Percentiles rank a stretch among this genome's conserved stretches.
phyloP scores from a whole-genome alignment of 2,329 filamentous ascomycete genomes.

The Stagonosporopsis chrysanthemi region DNA sequence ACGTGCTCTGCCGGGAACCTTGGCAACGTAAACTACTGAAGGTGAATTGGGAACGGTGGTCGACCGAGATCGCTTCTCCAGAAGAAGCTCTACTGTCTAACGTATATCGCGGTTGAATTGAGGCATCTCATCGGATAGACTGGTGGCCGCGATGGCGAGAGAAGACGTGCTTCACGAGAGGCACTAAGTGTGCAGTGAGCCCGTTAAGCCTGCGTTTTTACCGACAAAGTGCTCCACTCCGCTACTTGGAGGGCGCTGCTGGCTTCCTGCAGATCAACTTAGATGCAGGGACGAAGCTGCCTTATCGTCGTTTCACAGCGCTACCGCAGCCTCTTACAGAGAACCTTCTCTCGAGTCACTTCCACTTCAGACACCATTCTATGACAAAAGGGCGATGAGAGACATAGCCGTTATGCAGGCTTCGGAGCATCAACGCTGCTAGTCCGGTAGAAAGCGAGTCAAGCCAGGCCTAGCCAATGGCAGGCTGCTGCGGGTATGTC shows the following conservation, averaged over 20 bases:
- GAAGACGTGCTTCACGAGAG: slow-evolving; percentile 2
- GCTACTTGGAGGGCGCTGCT: slow-evolving; percentile 26
- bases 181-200: slow-evolving; percentile 44
- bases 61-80: neutral
- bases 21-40: slow-evolving; percentile 25
- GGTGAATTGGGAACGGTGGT: slow-evolving; percentile 4
- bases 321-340: slow-evolving; percentile 39
- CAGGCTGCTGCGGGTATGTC: slow-evolving; percentile 17
- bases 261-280: slow-evolving; percentile 34
- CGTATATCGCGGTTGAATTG: neutral
- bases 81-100: neutral
- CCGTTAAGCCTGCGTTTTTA: slow-evolving; percentile 37
- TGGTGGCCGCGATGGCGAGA: neutral
- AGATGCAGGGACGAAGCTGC: slow-evolving; percentile 32
- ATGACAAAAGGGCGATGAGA: slow-evolving; percentile 33
- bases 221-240: neutral
- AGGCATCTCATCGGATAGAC: neutral
- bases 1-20: slow-evolving; percentile 30
- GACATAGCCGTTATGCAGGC: slow-evolving; percentile 29
- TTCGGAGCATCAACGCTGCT: slow-evolving; percentile 35
- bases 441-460: slow-evolving; percentile 45
- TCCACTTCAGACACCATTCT: slow-evolving; percentile 30
- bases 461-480: slow-evolving; percentile 29
- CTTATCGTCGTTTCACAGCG: slow-evolving; percentile 51
- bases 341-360: slow-evolving; percentile 23